phyloP scores from a whole-genome alignment of 176 grass and related monocot genomes.

The Carex pumila region DNA sequence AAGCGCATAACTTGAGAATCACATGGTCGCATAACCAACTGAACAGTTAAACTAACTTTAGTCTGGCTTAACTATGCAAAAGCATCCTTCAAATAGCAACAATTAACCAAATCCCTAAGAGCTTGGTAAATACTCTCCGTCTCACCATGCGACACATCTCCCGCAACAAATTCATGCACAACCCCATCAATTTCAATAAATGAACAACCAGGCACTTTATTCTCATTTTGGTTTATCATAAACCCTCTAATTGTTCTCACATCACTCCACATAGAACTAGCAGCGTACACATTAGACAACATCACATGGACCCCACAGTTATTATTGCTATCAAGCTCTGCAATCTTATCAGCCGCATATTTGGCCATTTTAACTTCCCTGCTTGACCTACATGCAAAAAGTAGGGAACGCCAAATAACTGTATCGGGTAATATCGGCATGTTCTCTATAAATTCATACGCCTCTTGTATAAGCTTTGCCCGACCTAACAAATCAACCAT shows the following conservation, averaged over 20 bases:
- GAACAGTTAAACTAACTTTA: background rate
- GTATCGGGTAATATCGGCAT: constrained; percentile 73
- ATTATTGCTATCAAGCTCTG: constrained; percentile 36
- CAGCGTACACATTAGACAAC: constrained; percentile 89
- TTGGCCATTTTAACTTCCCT: constrained; percentile 56
- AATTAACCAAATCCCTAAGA: constrained; percentile 37
- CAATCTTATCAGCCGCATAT: constrained; percentile 52
- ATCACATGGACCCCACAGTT: constrained; percentile 48
- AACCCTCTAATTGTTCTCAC: constrained; percentile 51
- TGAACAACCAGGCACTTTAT: constrained; percentile 72
- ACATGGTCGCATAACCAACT: background rate
- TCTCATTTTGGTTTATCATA: constrained; percentile 35
- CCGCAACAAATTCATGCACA: constrained; percentile 65
- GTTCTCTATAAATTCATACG: constrained; percentile 51
- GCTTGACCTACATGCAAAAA: constrained; percentile 70
- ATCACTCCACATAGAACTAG: constrained; percentile 66
- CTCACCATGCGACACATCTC: constrained; percentile 55
- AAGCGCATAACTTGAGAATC: background rate
- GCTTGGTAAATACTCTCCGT: constrained; percentile 42
- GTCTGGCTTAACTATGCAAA: constrained; percentile 15
- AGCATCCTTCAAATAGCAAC: constrained; percentile 13
- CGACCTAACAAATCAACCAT: constrained; percentile 79
- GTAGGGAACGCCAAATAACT: constrained; percentile 64
- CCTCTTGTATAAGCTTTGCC: constrained; percentile 66
- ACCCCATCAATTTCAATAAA: constrained; percentile 78